A percentile compares a stretch with the other conserved stretches of the same genome.
These are phyloP conservation scores for Aspergillus sp. DNA, from an alignment of 2,329 filamentous ascomycete genomes.

Conservation along the genomic window DNA sequence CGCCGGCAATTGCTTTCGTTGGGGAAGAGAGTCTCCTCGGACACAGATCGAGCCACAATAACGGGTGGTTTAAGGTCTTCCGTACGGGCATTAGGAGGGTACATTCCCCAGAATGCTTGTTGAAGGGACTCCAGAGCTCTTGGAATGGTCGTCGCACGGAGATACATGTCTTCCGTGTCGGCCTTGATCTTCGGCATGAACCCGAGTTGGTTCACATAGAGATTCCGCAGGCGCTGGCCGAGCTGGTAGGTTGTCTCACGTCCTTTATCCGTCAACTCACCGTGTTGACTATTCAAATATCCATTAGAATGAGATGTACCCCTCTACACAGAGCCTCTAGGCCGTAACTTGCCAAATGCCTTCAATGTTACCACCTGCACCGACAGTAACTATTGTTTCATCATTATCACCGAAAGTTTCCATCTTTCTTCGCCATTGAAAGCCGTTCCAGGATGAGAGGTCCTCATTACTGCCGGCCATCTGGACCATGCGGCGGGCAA, in stretches of 20 bases:
- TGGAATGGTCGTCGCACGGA: slow-evolving; percentile 72
- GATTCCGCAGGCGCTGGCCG: slow-evolving; percentile 64
- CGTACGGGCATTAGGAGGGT: slow-evolving; percentile 57
- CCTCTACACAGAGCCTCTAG: not conserved
- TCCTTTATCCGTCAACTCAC: slow-evolving; percentile 74
- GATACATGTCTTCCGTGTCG: slow-evolving; percentile 63
- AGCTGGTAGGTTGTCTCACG: slow-evolving; percentile 70
- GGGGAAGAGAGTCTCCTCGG: slow-evolving; percentile 76
- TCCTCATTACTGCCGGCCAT: slow-evolving; percentile 58
- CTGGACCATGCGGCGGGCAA: slow-evolving; percentile 68
- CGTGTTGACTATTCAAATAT: slow-evolving; percentile 41
- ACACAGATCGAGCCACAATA: slow-evolving; percentile 63
- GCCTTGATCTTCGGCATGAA: slow-evolving; percentile 66
- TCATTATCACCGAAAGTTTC: slow-evolving; percentile 77
- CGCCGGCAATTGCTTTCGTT: slow-evolving; percentile 74
- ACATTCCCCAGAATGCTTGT: slow-evolving; percentile 72
- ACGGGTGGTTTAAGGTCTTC: slow-evolving; percentile 60
- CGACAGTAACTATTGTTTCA: slow-evolving; percentile 67
- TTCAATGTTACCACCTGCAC: slow-evolving; percentile 70
- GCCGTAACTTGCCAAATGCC: slow-evolving; percentile 67
- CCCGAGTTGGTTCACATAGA: slow-evolving; percentile 72
- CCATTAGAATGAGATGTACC: slow-evolving; percentile 14
- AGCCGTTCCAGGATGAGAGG: slow-evolving; percentile 55
- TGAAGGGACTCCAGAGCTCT: slow-evolving; percentile 76
- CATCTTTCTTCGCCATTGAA: slow-evolving; percentile 68